Percentiles rank a stretch among this genome's conserved stretches.
These are phyloP conservation scores for Xylariales sp. DNA, from an alignment of 2,329 filamentous ascomycete species.

Conservation along the genomic window DNA sequence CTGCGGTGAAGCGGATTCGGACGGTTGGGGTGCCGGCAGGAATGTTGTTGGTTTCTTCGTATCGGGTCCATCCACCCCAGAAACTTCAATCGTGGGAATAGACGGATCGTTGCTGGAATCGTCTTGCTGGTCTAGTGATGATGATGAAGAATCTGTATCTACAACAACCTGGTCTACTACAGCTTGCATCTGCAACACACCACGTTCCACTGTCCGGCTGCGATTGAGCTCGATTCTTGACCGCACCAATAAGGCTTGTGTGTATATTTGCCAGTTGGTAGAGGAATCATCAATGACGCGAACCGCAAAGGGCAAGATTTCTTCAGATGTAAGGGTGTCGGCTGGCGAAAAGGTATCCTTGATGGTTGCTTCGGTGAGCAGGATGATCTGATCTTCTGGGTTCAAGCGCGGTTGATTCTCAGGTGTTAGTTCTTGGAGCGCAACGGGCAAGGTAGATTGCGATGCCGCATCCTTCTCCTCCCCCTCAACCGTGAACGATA, in stretches of 20 bases:
- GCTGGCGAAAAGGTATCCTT: slow-evolving; percentile 82
- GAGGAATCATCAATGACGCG: slow-evolving; percentile 84
- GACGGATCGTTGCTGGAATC: slow-evolving; percentile 22
- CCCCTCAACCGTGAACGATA: slow-evolving; percentile 65
- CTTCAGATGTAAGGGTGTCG: slow-evolving; percentile 85
- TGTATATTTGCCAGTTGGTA: slow-evolving; percentile 98
- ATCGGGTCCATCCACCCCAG: slow-evolving; percentile 25
- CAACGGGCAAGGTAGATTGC: slow-evolving; percentile 47
- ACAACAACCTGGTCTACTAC: slow-evolving; percentile 93
- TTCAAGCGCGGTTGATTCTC: slow-evolving; percentile 77
- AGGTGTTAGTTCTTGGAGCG: slow-evolving; percentile 64
- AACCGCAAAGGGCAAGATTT: slow-evolving; percentile 86
- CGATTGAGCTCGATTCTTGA: slow-evolving; percentile 86
- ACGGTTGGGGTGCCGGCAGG: slow-evolving; percentile 68
- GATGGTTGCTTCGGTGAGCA: slow-evolving; percentile 82
- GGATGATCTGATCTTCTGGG: slow-evolving; percentile 82
- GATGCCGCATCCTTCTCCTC: slow-evolving; percentile 21
- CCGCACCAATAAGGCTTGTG: slow-evolving; percentile 83
- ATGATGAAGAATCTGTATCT: slow-evolving; percentile 50
- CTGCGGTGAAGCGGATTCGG: slow-evolving; percentile 72
- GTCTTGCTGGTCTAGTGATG: slow-evolving; percentile 16
- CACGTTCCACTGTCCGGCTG: slow-evolving; percentile 82
- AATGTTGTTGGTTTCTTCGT: slow-evolving; percentile 65
- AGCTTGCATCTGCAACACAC: slow-evolving; percentile 87
- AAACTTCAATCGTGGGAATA: slow-evolving; percentile 43